Evolutionary conservation across 2,329 filamentous ascomycete genomes (phyloP).

Genomic region (Neurospora crassa): DNA sequence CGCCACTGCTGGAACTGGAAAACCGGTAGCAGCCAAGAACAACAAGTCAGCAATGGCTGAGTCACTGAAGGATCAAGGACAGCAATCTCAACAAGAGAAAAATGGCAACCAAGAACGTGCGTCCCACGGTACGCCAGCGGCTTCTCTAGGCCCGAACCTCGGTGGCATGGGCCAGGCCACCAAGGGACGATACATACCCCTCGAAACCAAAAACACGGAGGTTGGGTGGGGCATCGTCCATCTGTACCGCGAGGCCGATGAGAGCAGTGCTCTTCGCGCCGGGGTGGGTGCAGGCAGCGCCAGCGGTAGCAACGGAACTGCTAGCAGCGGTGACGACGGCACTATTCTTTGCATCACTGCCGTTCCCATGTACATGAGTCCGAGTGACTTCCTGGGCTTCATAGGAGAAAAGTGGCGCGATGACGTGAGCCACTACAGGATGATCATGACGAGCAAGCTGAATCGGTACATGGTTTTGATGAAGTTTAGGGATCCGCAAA

Average conservation of each 20-base stretch:
- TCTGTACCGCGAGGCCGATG: conserved; percentile 77
- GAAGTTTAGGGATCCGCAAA: conserved; percentile 72
- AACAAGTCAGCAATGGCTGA: not conserved
- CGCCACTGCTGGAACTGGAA: conserved; percentile 1
- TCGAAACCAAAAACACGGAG: conserved; percentile 64
- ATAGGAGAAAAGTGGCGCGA: conserved; percentile 80
- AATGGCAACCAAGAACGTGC: conserved; percentile 22
- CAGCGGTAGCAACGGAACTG: conserved; percentile 13
- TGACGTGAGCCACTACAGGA: conserved; percentile 84
- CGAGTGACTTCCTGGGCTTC: conserved; percentile 83
- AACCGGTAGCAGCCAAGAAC: not conserved
- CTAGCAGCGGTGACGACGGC: conserved; percentile 47
- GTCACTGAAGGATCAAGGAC: not conserved
- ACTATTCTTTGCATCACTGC: conserved; percentile 89
- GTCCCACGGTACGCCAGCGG: conserved; percentile 20
- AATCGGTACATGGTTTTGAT: conserved; percentile 94
- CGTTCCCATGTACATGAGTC: conserved; percentile 87
- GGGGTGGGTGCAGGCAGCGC: conserved; percentile 11
- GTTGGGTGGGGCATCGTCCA: conserved; percentile 90
- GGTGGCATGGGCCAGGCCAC: conserved; percentile 62
- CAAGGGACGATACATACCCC: conserved; percentile 67
- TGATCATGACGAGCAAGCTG: conserved; percentile 81
- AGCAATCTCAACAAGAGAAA: conserved; percentile 1
- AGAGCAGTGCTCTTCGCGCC: conserved; percentile 32
- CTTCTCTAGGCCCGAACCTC: conserved; percentile 41